phyloP scores from a whole-genome alignment of 2,329 filamentous ascomycete species.

The Macrophomina tecta region DNA sequence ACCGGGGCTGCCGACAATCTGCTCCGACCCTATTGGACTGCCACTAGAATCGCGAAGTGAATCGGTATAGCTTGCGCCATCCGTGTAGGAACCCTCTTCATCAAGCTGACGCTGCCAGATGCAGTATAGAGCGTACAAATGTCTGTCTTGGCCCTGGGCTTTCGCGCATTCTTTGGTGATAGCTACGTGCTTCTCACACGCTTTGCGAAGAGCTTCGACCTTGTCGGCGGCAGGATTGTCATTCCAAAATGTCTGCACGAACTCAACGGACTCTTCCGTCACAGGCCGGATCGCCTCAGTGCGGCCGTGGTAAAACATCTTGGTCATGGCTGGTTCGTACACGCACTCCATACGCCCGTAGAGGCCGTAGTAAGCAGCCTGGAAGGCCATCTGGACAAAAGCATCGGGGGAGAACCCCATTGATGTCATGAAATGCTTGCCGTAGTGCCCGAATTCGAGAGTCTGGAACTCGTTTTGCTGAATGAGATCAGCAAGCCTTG shows the following conservation, averaged over 20 bases:
- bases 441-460: constrained; percentile 85
- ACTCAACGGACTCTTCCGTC: constrained; percentile 81
- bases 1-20: constrained; percentile 58
- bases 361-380: constrained; percentile 95
- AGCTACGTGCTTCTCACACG: constrained; percentile 80
- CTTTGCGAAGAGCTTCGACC: constrained; percentile 81
- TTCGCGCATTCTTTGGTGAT: constrained; percentile 86
- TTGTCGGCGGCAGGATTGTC: constrained; percentile 84
- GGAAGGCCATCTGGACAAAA: constrained; percentile 98
- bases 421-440: constrained; percentile 96
- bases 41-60: constrained; percentile 56
- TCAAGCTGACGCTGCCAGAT: constrained; percentile 92
- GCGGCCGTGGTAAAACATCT: constrained; percentile 87
- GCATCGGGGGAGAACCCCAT: constrained; percentile 98
- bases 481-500: constrained; percentile 89
- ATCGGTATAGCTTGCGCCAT: constrained; percentile 61
- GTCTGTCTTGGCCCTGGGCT: constrained; percentile 87
- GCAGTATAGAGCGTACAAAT: constrained; percentile 91
- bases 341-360: constrained; percentile 94
- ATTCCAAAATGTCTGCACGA: constrained; percentile 93
- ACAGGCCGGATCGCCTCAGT: constrained; percentile 93
- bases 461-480: constrained; percentile 96
- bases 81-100: constrained; percentile 64
- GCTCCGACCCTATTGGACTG: constrained; percentile 43
- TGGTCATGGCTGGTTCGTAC: constrained; percentile 99